These are phyloP conservation scores for Terfezia claveryi DNA, from an alignment of 495 filamentous ascomycete genomes.

Conservation along the genomic window DNA sequence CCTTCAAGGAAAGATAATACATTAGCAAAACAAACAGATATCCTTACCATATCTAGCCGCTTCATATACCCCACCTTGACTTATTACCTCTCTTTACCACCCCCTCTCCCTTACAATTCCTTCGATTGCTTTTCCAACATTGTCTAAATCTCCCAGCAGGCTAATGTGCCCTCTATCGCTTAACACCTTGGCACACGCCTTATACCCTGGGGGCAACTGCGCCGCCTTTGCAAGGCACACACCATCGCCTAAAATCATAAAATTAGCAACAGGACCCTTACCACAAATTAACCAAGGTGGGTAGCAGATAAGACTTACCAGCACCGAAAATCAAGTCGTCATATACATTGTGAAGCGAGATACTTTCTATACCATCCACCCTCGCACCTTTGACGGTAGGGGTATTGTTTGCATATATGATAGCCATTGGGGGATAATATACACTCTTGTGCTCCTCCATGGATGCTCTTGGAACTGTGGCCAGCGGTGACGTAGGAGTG, in stretches of 20 bases:
- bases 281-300: slow-evolving; percentile 12
- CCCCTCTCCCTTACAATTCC: slow-evolving; percentile 42
- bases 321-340: slow-evolving; percentile 70
- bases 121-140: slow-evolving; percentile 48
- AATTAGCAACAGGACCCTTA: too few relatives aligned
- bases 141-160: slow-evolving; percentile 64
- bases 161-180: slow-evolving; percentile 73
- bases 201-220: slow-evolving; percentile 69
- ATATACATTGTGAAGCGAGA: slow-evolving; percentile 57
- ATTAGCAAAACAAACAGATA: too few relatives aligned
- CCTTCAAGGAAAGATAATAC: too few relatives aligned
- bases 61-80: too few relatives aligned
- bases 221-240: slow-evolving; percentile 70
- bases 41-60: too few relatives aligned
- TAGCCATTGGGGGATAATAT: slow-evolving; percentile 53
- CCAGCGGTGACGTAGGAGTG: too few relatives aligned
- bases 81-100: slow-evolving; percentile 22
- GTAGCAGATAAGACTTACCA: slow-evolving; percentile 13
- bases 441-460: too few relatives aligned
- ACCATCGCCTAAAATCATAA: slow-evolving; percentile 32
- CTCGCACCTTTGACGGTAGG: slow-evolving; percentile 66
- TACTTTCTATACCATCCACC: slow-evolving; percentile 42
- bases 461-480: too few relatives aligned
- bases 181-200: slow-evolving; percentile 41
- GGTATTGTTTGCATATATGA: slow-evolving; percentile 74